A percentile compares a stretch with the other conserved stretches of the same genome.
These are phyloP conservation scores for Voacanga thouarsii DNA, from an alignment of 257 asterid genomes.

Conservation along the genomic window DNA sequence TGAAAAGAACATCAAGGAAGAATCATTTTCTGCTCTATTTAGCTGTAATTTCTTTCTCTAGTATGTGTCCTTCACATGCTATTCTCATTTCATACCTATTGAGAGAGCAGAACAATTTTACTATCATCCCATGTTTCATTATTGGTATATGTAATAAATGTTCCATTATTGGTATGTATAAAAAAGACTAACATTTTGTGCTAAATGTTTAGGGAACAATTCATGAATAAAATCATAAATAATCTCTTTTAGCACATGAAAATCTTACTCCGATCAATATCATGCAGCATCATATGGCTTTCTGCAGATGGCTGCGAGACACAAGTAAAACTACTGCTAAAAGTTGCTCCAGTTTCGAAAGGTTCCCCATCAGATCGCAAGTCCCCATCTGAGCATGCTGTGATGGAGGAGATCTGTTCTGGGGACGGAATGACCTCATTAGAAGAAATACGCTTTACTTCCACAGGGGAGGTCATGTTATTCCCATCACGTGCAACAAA, in stretches of 20 bases:
- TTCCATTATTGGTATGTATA: neutral
- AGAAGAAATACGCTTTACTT: conserved; percentile 8
- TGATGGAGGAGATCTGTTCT: conserved; percentile 38
- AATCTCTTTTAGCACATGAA: neutral
- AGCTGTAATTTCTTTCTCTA: neutral
- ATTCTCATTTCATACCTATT: neutral
- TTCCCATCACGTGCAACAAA: conserved; percentile 24
- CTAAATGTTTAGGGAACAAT: neutral
- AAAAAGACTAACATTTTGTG: neutral
- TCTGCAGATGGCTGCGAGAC: conserved; percentile 26
- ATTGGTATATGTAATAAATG: neutral
- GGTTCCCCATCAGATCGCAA: conserved; percentile 28
- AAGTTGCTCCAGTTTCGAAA: conserved; percentile 25
- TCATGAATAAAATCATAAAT: neutral
- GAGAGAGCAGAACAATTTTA: neutral
- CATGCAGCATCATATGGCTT: conserved; percentile 17
- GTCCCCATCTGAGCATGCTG: conserved; percentile 35
- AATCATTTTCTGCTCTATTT: neutral
- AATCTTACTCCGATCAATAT: conserved; percentile 11
- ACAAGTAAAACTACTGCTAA: conserved; percentile 19
- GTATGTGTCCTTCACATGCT: neutral
- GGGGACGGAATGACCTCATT: conserved; percentile 38
- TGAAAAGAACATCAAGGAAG: neutral
- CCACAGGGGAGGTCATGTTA: conserved; percentile 20
- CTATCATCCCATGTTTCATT: neutral